Conservation (phyloP, 2,329 filamentous ascomycete species). For the Aspergillus sp. region DNA sequence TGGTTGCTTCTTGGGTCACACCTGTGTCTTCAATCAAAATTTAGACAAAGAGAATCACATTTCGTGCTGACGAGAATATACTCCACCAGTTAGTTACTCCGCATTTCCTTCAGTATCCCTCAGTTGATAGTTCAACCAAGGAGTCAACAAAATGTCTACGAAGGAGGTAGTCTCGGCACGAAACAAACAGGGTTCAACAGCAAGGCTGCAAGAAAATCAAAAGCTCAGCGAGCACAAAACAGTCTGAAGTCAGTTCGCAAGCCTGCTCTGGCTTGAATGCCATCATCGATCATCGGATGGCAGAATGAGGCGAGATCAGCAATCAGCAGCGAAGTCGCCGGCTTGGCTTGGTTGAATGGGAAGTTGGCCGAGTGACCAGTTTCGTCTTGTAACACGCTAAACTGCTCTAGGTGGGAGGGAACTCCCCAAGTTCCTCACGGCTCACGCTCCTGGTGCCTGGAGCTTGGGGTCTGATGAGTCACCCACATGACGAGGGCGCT, state of each 20-base stretch:
- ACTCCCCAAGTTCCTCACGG: background rate
- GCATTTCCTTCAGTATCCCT: background rate
- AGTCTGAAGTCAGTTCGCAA: background rate
- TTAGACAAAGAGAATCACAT: background rate
- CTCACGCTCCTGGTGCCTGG: slow-evolving; percentile 3
- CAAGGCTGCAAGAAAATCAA: too few relatives aligned
- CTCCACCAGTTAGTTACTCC: too few relatives aligned
- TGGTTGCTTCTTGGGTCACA: background rate
- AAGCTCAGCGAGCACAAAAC: background rate
- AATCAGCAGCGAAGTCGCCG: background rate
- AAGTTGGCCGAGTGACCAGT: slow-evolving; percentile 9
- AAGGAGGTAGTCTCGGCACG: background rate
- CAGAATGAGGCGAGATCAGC: slow-evolving; percentile 4
- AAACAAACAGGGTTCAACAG: background rate
- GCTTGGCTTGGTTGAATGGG: background rate
- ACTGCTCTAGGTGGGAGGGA: slow-evolving; percentile 1
- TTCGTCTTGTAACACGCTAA: slow-evolving; percentile 1
- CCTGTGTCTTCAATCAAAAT: background rate
- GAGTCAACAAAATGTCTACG: background rate
- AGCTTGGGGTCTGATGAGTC: slow-evolving; percentile 8
- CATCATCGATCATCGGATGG: background rate
- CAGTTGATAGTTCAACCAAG: background rate
- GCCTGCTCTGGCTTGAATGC: background rate
- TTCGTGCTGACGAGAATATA: too few relatives aligned
- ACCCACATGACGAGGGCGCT: background rate